phyloP scores from a whole-genome alignment of 331 rosid species.

The Cydonia oblonga region DNA sequence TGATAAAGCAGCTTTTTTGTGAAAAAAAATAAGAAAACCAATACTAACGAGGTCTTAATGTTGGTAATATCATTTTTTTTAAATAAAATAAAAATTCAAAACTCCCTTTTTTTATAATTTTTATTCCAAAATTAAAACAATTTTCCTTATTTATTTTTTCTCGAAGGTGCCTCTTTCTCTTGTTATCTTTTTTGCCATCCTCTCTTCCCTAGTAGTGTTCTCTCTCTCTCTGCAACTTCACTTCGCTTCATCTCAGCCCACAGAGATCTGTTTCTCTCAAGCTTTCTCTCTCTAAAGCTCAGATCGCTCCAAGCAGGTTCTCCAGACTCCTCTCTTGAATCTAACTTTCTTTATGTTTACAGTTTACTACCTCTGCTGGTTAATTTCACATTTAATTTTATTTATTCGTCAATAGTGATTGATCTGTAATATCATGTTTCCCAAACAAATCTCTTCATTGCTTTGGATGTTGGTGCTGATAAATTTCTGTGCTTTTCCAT shows the following conservation, averaged over 20 bases:
- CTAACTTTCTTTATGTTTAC: neutral
- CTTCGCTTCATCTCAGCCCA: neutral
- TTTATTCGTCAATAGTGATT: constrained; percentile 3
- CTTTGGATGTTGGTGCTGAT: constrained; percentile 3
- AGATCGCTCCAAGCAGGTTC: constrained; percentile 34
- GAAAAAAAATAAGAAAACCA: too few species aligned
- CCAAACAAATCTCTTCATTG: neutral
- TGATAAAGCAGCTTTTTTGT: too few species aligned
- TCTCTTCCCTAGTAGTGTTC: neutral
- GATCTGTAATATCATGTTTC: constrained; percentile 25
- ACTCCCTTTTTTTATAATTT: too few species aligned
- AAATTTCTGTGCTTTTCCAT: constrained; percentile 9
- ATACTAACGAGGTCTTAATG: too few species aligned
- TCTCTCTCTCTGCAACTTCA: neutral
- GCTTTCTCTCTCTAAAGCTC: constrained; percentile 16
- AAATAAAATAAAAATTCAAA: too few species aligned
- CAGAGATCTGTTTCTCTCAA: neutral
- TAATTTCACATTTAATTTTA: constrained; percentile 7
- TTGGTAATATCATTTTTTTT: too few species aligned
- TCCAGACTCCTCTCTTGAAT: neutral
- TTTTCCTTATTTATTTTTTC: too few species aligned
- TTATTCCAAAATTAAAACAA: too few species aligned
- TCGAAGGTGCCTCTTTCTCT: too few species aligned
- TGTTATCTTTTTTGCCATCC: neutral
- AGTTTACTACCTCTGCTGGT: neutral